Evolutionary conservation across 805 yeast species (phyloP), one percentile per base, ranked within the genome.

Genomic region (Yarrowia yakushimensis): DNA sequence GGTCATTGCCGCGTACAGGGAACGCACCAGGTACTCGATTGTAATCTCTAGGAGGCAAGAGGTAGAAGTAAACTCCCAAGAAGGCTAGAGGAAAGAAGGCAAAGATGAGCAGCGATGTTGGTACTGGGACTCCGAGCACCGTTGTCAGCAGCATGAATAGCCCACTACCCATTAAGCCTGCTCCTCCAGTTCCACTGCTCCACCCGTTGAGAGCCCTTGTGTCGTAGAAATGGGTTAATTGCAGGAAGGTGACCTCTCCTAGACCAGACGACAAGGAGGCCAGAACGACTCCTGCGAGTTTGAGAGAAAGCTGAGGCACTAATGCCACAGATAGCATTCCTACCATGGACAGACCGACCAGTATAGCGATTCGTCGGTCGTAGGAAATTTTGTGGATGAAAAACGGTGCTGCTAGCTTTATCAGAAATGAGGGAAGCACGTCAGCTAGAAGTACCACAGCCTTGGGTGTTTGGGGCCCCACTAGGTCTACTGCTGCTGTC

Each of bases 151-250:
- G 67, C 80, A 93, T 69, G 69, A 83, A 92, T 13, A 81, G 70
- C 60, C 87, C 88, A 62, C 73, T 84, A 0, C 98, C 99, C 18
- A 83, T 80, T 5, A 93, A 72, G 0, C 99, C 99, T 0, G 99
- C 98, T 18, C 90, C 96, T 3, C 99, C 98, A 0, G 98, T 93
- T 0, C 99, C 99, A 8, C 91, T 82, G 20, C 96, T 88, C 84
- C 96, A 93, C 0, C 96, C 97, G 55, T 86, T 84, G 48, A 93
- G 76, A 4, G 96, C 78, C n/a, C 71, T 67, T 17, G 78, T 78
- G 18, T 78, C 80, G 72, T 84, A 90, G 68, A 78, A 86, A 70
- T 92, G 97, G 0, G 97, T 90, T 72, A 93, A 75, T 71, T 89
- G 96, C 43, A 93, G 74, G 67, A 93, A 93, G 0, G 97, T 89